Conservation (phyloP, 169 alveolate species). For the Eimeria brunetti region DNA sequence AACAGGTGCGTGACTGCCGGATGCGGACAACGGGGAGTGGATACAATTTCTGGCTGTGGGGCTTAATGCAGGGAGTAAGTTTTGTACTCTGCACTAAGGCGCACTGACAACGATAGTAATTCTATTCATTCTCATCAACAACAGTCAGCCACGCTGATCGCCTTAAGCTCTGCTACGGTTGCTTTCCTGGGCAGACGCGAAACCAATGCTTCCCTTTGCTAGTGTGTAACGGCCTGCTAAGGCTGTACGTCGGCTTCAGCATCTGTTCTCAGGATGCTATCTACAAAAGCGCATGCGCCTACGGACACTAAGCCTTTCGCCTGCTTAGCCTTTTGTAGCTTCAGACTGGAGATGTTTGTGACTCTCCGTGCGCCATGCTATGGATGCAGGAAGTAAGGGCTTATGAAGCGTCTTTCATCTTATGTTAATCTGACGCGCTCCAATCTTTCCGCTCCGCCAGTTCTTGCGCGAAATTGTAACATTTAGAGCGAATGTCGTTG, state of each 20-base stretch:
- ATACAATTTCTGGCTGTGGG: neutral
- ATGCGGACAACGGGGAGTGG: neutral
- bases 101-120: neutral
- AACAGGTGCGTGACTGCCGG: neutral
- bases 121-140: neutral
- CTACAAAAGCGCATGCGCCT: neutral
- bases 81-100: neutral
- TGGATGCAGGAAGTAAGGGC: conserved; percentile 7
- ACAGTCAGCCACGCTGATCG: neutral
- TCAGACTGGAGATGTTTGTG: neutral
- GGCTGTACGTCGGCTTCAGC: neutral
- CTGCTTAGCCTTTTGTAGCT: neutral
- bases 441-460: no score
- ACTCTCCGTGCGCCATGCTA: neutral
- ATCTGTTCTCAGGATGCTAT: neutral
- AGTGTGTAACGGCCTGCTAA: neutral
- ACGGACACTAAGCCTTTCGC: neutral
- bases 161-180: neutral
- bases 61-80: neutral
- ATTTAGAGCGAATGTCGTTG: neutral
- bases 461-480: neutral
- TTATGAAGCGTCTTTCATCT: neutral
- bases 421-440: neutral
- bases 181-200: neutral
- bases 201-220: neutral